Percentiles rank a stretch among this genome's conserved stretches.
These are phyloP conservation scores for Darksidea phi DNA, from an alignment of 495 filamentous ascomycete genomes.

Conservation along the genomic window DNA sequence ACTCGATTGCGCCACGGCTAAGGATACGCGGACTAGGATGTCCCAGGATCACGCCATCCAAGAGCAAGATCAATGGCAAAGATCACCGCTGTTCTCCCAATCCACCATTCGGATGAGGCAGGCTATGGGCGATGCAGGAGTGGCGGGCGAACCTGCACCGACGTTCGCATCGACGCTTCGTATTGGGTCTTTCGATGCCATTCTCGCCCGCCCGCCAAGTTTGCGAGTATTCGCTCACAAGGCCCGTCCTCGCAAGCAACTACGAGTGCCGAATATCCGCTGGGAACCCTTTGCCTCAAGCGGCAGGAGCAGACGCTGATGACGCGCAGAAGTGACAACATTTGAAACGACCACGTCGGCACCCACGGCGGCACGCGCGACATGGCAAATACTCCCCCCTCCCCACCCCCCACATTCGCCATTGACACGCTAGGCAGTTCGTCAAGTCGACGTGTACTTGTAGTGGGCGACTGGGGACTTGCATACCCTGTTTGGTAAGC, in stretches of 20 bases:
- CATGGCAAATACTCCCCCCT: neutral
- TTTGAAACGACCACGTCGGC: too few species aligned
- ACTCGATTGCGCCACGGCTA: neutral
- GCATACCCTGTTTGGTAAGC: constrained; percentile 32
- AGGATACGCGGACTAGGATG: neutral
- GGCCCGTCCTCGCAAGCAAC: neutral
- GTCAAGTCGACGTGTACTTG: neutral
- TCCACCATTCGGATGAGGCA: constrained; percentile 4
- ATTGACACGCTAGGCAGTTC: constrained; percentile 3
- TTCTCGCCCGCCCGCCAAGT: constrained; percentile 12
- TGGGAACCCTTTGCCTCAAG: neutral
- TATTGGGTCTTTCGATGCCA: too few species aligned
- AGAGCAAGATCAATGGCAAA: neutral
- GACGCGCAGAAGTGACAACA: too few species aligned
- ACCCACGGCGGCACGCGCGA: too few species aligned
- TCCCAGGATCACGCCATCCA: constrained; percentile 19
- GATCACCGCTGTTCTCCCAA: constrained; percentile 3
- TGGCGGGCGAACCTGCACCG: constrained; percentile 22
- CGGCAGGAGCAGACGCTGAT: too few species aligned
- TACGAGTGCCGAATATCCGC: neutral
- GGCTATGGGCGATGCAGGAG: constrained; percentile 5
- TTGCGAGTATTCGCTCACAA: neutral
- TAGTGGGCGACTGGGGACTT: constrained; percentile 28
- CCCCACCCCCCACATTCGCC: neutral
- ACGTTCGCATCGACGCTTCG: constrained; percentile 14